Evolutionary conservation across 176 grass and related monocot species (phyloP), one percentile per base, ranked within the genome.

Genomic region (Pontederia paniculata): DNA sequence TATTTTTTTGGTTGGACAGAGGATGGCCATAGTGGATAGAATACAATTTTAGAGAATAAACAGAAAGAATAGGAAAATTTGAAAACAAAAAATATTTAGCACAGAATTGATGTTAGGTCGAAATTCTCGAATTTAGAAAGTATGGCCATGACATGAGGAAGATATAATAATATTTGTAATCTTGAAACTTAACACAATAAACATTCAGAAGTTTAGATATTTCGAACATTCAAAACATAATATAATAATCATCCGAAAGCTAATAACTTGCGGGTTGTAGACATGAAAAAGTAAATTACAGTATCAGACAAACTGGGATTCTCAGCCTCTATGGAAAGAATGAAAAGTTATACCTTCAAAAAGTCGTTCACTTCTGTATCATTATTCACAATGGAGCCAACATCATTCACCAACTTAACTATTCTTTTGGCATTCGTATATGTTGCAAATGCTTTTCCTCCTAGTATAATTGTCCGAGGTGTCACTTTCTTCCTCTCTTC

Each of bases 361-460:
- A 76, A 80, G 54, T 86, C 71, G 68, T 80, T 82, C 42, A 91
- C 55, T 31, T 81, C 88, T 50, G 88, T 71, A 77, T 91, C 82
- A 52, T 73, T 79, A 72, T 91, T 91, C 21, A 91, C 82, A 9
- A 81, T 75, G 54, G 72, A 69, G 50, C 78, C 88, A 77, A 91
- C 88, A 71, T 91, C 88, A 68, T 79, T 86, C 4, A 86, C 82
- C 68, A 91, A 63, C 49, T 86, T 91, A 23, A 91, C 79, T 58
- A 86, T 91, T 71, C 78, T 81, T 79, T 86, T 91, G 48, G 88
- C 88, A 51, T 91, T 86, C 19, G 78, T 85, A 61, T 86, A 91
- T 66, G 82, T 91, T 25, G 88, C 78, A 79, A 86, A 85, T 56
- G 88, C 88, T 79, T 91, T 91, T 57, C 88, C 82, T 42, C 82